Base-by-base conservation (phyloP, 2,329 filamentous ascomycete species). In the Trichoderma gracile region DNA sequence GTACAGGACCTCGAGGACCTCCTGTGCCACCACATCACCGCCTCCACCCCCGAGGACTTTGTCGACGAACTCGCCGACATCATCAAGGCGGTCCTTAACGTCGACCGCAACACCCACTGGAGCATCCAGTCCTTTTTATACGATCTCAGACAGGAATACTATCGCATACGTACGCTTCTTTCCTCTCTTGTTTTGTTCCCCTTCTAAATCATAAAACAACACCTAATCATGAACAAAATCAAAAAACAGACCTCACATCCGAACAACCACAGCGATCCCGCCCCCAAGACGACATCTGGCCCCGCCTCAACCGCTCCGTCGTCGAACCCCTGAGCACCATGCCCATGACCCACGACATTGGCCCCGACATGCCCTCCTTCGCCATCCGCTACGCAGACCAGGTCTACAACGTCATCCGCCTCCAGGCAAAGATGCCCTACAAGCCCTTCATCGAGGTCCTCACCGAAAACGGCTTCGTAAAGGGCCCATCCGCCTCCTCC, bases 371-470 rank as follows among this genome's bases (percentile, higher is more conserved):
- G 25, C 49, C 43, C 40, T 25, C 46, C 21, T 65, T 59, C 9
- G 56, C 56, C 19, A 27, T 65, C 15, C 63, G 63, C 9, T 38
- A 43, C 49, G 57, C 50, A 1, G 63, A 65, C 23, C 57, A 62
- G 33, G 4, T 65, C 17, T 65, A 65, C 58, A 54, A 53, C 12
- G 56, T 65, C 15, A 25, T 65, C 21, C 55, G 63, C 21, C 45
- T 58, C 27, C 47, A 59, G 27, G 63, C 56, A 14, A 53, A 65
- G 40, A 54, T 59, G 55, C 47, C 19, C 5, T 30, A 59, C 8
- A 65, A 65, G 63, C 53, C 55, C 21, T 59, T 65, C 6, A 54
- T 56, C n/a, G 55, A 65, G 21, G 47, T 59, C 21, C 55, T 65
- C 19, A 40, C 27, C n/a, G 63, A 60, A 30, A 52, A 47, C 30